Conservation (phyloP, 805 yeast species). For the Priceomyces fermenticarens region DNA sequence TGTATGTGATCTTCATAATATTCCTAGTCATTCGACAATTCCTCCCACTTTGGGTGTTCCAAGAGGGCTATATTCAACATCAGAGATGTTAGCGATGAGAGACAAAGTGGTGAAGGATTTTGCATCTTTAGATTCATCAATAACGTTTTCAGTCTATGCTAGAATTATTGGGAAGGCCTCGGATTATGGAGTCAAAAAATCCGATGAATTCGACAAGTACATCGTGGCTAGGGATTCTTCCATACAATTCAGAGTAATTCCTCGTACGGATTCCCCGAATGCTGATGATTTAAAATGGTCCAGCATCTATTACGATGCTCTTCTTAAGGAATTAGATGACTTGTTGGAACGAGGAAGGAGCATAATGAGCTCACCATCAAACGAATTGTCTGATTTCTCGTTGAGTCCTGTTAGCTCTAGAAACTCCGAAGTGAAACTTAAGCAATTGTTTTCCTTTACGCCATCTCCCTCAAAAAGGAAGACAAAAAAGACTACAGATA, state of each 20-base stretch:
- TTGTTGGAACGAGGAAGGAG: slow-evolving; percentile 24
- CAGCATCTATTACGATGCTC: slow-evolving; percentile 30
- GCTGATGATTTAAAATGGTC: slow-evolving; percentile 10
- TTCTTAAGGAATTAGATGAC: slow-evolving; percentile 25
- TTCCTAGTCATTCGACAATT: slow-evolving; percentile 31
- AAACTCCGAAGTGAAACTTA: slow-evolving; percentile 19
- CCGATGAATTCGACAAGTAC: slow-evolving; percentile 26
- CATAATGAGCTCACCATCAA: slow-evolving; percentile 11
- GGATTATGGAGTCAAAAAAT: slow-evolving; percentile 20
- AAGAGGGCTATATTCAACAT: slow-evolving; percentile 19
- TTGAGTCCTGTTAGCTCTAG: slow-evolving; percentile 19
- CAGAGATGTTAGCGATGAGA: slow-evolving; percentile 21
- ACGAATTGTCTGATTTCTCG: slow-evolving; percentile 6
- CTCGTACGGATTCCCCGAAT: slow-evolving; percentile 21
- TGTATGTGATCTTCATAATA: slow-evolving; percentile 33
- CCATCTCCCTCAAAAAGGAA: slow-evolving; percentile 11
- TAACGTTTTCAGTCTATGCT: slow-evolving; percentile 36
- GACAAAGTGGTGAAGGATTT: slow-evolving; percentile 27
- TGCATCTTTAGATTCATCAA: slow-evolving; percentile 32
- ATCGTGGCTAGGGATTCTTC: slow-evolving; percentile 34
- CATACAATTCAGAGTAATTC: slow-evolving; percentile 35
- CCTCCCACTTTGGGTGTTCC: slow-evolving; percentile 38
- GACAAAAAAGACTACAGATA: slow-evolving; percentile 15
- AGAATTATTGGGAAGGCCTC: slow-evolving; percentile 40
- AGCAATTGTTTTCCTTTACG: slow-evolving; percentile 30